These are phyloP conservation scores for Salix suchowensis DNA, from an alignment of 345 rosid species.

Conservation along the genomic window DNA sequence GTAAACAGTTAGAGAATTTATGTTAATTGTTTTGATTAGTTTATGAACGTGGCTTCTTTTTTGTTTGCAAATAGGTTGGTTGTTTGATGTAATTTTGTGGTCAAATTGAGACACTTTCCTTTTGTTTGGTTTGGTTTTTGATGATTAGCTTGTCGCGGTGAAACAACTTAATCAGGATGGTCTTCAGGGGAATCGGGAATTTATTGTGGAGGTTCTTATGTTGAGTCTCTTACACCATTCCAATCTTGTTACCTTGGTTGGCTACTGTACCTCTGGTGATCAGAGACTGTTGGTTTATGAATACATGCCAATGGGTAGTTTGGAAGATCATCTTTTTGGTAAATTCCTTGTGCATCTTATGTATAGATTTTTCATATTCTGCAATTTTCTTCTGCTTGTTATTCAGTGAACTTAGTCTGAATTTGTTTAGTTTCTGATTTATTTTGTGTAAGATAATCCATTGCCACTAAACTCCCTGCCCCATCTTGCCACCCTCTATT, in stretches of 20 bases:
- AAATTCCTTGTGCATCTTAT: slow-evolving; percentile 12
- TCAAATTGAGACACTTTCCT: not conserved
- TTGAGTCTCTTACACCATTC: slow-evolving; percentile 82
- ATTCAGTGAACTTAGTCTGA: not conserved
- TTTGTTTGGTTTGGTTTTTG: not conserved
- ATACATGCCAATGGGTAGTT: slow-evolving; percentile 89
- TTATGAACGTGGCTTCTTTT: not conserved
- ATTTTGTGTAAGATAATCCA: not conserved
- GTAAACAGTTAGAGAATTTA: not conserved
- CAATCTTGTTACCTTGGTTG: slow-evolving; percentile 81
- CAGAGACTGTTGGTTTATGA: slow-evolving; percentile 94
- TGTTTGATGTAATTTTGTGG: not conserved
- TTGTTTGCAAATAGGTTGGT: not conserved
- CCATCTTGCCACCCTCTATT: not conserved
- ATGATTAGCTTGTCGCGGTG: slow-evolving; percentile 77
- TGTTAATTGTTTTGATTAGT: not conserved
- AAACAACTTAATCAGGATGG: slow-evolving; percentile 89
- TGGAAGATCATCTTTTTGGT: slow-evolving; percentile 97
- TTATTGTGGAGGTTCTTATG: slow-evolving; percentile 96
- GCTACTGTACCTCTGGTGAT: slow-evolving; percentile 93
- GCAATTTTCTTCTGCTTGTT: not conserved
- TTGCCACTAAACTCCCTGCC: not conserved
- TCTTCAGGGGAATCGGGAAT: slow-evolving; percentile 84
- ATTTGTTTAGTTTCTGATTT: not conserved
- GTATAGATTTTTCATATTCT: not conserved